These are phyloP conservation scores for Linnemannia elongata DNA, from an alignment of 192 early-diverging fungal genomes.

Conservation along the genomic window DNA sequence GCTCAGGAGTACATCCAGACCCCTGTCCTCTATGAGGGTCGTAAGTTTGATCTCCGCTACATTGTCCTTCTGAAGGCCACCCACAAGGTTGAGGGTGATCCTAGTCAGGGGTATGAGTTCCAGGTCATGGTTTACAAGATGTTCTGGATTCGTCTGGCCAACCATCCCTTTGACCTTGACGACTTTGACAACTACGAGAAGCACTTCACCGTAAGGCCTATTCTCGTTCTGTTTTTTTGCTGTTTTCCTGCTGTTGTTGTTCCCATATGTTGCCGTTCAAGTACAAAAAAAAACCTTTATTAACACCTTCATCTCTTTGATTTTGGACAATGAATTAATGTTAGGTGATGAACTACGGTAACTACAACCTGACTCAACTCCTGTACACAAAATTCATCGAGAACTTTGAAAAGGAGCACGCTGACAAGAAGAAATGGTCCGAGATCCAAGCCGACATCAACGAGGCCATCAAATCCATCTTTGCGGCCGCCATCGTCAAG, in stretches of 20 bases:
- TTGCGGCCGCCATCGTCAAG: slow-evolving; percentile 63
- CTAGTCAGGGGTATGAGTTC: slow-evolving; percentile 48
- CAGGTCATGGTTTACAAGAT: slow-evolving; percentile 62
- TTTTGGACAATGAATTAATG: not conserved
- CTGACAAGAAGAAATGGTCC: slow-evolving; percentile 56
- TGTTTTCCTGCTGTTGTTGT: not conserved
- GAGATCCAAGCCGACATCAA: slow-evolving; percentile 62
- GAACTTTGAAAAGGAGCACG: slow-evolving; percentile 65
- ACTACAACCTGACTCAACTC: slow-evolving; percentile 62
- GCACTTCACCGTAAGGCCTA: slow-evolving; percentile 58
- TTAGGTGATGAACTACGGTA: slow-evolving; percentile 63
- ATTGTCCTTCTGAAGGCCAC: slow-evolving; percentile 58
- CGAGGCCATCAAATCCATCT: slow-evolving; percentile 61
- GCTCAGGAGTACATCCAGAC: slow-evolving; percentile 60
- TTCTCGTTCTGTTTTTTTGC: not conserved
- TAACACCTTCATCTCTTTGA: not conserved
- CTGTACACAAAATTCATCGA: slow-evolving; percentile 62
- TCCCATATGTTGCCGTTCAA: not conserved
- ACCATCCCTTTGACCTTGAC: slow-evolving; percentile 53
- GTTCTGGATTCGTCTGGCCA: slow-evolving; percentile 67
- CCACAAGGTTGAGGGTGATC: slow-evolving; percentile 47
- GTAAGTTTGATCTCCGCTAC: slow-evolving; percentile 64
- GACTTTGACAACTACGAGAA: slow-evolving; percentile 63
- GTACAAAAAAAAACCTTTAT: too few species aligned
- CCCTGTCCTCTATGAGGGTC: slow-evolving; percentile 63